A percentile compares a stretch with the other conserved stretches of the same genome.
Evolutionary conservation across 352 stramenopile species (phyloP).

Genomic region (Hyaloperonospora arabidopsidis): DNA sequence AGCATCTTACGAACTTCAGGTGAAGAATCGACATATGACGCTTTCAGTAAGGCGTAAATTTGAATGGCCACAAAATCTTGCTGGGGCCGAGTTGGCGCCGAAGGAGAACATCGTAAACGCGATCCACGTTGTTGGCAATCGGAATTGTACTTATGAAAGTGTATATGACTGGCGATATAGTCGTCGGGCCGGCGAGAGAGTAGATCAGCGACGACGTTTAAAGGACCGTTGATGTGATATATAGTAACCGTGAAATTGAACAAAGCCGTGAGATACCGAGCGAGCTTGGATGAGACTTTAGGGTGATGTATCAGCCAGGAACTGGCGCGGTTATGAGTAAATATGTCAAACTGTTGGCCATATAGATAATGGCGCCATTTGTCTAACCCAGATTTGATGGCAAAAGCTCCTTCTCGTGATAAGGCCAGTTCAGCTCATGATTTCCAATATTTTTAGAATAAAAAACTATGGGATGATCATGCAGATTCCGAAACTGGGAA

Average conservation of each 20-base stretch:
- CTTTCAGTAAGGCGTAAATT: not conserved
- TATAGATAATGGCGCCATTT: slow-evolving; percentile 16
- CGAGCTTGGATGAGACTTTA: slow-evolving; percentile 2
- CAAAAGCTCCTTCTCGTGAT: slow-evolving; percentile 13
- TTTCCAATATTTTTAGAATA: slow-evolving; percentile 3
- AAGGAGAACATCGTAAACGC: not conserved
- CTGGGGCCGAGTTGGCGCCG: not conserved
- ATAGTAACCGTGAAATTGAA: not conserved
- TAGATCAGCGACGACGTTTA: slow-evolving; percentile 10
- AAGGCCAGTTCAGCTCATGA: not conserved
- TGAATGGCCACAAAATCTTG: not conserved
- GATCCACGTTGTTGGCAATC: too few relatives aligned
- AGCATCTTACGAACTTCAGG: too few relatives aligned
- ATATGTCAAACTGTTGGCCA: slow-evolving; percentile 6
- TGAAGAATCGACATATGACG: not conserved
- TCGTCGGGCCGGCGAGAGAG: not conserved
- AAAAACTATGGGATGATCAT: slow-evolving; percentile 2
- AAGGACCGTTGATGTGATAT: not conserved
- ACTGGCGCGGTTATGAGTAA: slow-evolving; percentile 4
- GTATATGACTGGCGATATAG: not conserved
- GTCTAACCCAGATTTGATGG: slow-evolving; percentile 13
- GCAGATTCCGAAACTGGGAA: not conserved
- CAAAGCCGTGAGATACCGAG: not conserved
- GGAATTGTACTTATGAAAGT: too few relatives aligned
- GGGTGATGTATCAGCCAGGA: slow-evolving; percentile 6